A percentile compares a stretch with the other conserved stretches of the same genome.
These are phyloP conservation scores for Populus alba DNA, from an alignment of 345 rosid species.

Conservation along the genomic window DNA sequence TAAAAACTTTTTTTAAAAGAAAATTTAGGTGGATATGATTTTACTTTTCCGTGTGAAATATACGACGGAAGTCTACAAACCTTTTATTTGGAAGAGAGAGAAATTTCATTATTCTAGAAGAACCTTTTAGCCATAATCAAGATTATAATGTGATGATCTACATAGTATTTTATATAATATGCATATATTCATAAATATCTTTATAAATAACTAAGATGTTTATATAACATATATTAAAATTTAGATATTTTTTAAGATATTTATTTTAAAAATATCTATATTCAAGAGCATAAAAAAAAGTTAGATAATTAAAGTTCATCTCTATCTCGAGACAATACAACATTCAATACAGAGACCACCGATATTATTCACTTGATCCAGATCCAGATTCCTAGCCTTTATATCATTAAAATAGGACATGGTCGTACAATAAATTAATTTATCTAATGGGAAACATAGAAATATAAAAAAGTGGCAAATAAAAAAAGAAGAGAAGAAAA, in stretches of 20 bases:
- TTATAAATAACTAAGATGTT: too few species aligned
- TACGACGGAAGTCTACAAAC: neutral
- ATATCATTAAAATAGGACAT: neutral
- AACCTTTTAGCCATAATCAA: neutral
- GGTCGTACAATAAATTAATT: neutral
- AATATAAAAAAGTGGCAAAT: neutral
- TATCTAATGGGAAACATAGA: too few species aligned
- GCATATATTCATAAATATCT: too few species aligned
- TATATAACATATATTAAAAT: too few species aligned
- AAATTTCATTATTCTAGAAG: neutral
- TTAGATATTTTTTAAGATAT: too few species aligned
- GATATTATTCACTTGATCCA: neutral
- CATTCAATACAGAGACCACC: neutral
- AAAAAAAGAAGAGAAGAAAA: neutral
- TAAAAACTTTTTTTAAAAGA: too few species aligned
- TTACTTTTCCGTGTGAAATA: neutral
- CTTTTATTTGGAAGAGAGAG: neutral
- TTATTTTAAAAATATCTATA: too few species aligned
- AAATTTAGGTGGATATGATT: neutral
- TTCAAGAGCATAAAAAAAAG: too few species aligned
- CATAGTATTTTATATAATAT: too few species aligned
- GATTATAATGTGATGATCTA: neutral
- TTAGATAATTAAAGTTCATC: too few species aligned
- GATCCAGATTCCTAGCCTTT: neutral
- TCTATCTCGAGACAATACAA: too few species aligned